Conservation (phyloP, 139 green algal genomes). For the Cymbomonas tetramitiformis region DNA sequence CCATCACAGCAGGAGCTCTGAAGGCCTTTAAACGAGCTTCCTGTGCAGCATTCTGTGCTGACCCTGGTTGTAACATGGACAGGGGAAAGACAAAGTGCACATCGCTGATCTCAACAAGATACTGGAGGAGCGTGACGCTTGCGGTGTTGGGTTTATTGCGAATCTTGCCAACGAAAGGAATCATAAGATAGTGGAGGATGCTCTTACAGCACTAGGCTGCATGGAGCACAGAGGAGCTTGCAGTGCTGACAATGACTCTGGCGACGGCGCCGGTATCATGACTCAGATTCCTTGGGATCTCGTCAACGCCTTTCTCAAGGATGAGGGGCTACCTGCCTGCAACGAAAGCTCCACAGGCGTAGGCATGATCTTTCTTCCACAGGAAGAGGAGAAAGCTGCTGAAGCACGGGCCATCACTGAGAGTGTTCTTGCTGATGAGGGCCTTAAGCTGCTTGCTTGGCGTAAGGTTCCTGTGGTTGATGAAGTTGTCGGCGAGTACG, state of each 20-base stretch:
- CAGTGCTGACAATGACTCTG: slow-evolving; percentile 86
- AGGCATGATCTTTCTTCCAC: slow-evolving; percentile 92
- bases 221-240: slow-evolving; percentile 98
- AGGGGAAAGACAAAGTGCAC: too few relatives aligned
- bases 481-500: slow-evolving; percentile 68
- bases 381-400: slow-evolving; percentile 44
- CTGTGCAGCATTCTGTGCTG: too few relatives aligned
- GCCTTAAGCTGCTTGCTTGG: slow-evolving; percentile 75
- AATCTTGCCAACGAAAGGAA: slow-evolving; percentile 66
- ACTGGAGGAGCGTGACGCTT: slow-evolving; percentile 81
- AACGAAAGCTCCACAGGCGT: slow-evolving; percentile 44
- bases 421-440: slow-evolving; percentile 49
- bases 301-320: slow-evolving; percentile 50
- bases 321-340: slow-evolving; percentile 24
- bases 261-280: slow-evolving; percentile 95
- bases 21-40: too few relatives aligned
- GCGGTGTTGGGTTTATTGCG: slow-evolving; percentile 94
- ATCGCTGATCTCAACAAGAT: slow-evolving; percentile 73
- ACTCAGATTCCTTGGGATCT: slow-evolving; percentile 88
- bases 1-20: too few relatives aligned
- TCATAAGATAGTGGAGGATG: slow-evolving; percentile 82
- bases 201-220: slow-evolving; percentile 78
- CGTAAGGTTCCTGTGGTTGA: slow-evolving; percentile 76
- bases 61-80: too few relatives aligned
- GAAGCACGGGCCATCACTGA: slow-evolving; percentile 57